Evolutionary conservation across 805 yeast species (phyloP), one percentile per base, ranked within the genome.

Genomic region (Jamesozyma gamospora): DNA sequence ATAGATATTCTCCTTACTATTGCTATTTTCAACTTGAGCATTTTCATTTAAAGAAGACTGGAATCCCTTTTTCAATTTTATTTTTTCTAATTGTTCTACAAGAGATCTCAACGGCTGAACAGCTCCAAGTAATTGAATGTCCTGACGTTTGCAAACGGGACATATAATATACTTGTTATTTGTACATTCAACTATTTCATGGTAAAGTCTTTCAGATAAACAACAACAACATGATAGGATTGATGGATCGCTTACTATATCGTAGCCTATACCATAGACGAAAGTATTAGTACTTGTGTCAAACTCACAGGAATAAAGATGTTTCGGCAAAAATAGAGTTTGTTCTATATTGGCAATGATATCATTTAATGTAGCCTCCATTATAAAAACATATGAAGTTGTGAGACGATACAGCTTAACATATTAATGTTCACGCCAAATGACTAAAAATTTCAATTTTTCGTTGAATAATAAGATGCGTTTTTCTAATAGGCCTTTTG

Each of bases 101-200:
- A 68, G 41, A 6, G 55, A 51, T 28, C 67, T 43, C 29, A 68
- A 43, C 12, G 62, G 64, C 14, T 50, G 52, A 14, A 68, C 63
- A 10, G 69, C 56, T 1, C 56, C 58, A 13, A 66, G 38, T 11
- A 59, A 15, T 1, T 40, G 13, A 2, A 48, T 53, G 5, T 55
- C 44, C 6, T 38, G 39, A 8, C 40, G 35, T 4, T 45, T 47
- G 43, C 74, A 69, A 1, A 56, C 39, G 2, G 72, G 72, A 40
- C 74, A 69, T 5, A 39, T 38, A 13, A 51, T 44, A 1, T 34
- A n/a, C 2, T 41, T 32, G 12, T 36, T 36, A 4, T 40, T 37
- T 25, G 43, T 39, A 4, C 36, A 34, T 5, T 34, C 24, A 3
- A 19, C 31, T 10, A 52, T 42, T 28, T 44, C 47, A 15, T 42